These are phyloP conservation scores for Fusarium sp. DNA, from an alignment of 2,329 filamentous ascomycete genomes.

Conservation along the genomic window DNA sequence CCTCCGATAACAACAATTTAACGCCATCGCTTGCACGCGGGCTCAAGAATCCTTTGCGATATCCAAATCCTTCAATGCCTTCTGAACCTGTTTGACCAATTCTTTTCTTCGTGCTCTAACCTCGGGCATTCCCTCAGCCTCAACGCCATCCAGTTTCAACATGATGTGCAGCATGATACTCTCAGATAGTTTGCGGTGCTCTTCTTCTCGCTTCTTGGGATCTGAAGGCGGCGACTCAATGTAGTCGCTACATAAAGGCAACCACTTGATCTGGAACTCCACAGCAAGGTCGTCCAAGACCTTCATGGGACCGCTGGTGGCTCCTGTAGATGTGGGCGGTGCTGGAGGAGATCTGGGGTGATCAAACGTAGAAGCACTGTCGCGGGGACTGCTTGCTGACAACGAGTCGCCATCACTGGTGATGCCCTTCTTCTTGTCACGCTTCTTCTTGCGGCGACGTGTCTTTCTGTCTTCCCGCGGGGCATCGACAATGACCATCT, in stretches of 20 bases:
- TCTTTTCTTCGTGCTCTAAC: constrained; percentile 75
- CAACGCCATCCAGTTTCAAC: constrained; percentile 80
- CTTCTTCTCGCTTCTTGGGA: constrained; percentile 74
- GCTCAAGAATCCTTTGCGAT: constrained; percentile 47
- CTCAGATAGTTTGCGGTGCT: constrained; percentile 80
- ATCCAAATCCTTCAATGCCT: constrained; percentile 73
- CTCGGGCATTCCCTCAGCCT: constrained; percentile 75
- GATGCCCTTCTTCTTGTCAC: constrained; percentile 47
- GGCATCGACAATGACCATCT: constrained; percentile 59
- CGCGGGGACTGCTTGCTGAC: constrained; percentile 57
- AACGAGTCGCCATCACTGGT: constrained; percentile 51
- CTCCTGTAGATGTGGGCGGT: constrained; percentile 44
- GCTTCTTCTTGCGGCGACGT: constrained; percentile 58
- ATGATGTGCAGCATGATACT: constrained; percentile 80
- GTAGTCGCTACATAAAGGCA: constrained; percentile 74
- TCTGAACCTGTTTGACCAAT: constrained; percentile 77
- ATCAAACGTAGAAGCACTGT: constrained; percentile 56
- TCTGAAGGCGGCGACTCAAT: constrained; percentile 71
- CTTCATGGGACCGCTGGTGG: constrained; percentile 54
- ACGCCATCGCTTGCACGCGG: constrained; percentile 13
- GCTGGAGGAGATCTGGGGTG: constrained; percentile 41
- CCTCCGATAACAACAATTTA: constrained; percentile 13
- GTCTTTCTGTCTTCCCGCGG: constrained; percentile 50
- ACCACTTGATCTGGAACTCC: constrained; percentile 71
- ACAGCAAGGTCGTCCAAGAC: constrained; percentile 74